phyloP scores from a whole-genome alignment of 2,329 filamentous ascomycete species.

The Didymella glomerata region DNA sequence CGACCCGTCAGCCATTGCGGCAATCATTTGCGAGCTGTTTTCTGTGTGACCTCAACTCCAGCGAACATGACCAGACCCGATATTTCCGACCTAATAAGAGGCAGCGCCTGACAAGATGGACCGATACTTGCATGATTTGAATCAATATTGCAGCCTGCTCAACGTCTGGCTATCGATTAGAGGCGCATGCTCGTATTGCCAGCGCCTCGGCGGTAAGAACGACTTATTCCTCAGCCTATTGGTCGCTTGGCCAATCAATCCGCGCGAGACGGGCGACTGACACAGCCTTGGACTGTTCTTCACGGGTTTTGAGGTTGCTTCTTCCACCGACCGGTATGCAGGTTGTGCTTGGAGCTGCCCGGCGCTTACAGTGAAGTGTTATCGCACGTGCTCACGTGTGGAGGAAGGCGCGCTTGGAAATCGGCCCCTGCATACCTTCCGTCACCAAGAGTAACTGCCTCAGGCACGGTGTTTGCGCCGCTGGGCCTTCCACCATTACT shows the following conservation, averaged over 20 bases:
- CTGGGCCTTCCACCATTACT: conserved; percentile 6
- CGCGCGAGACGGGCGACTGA: not conserved
- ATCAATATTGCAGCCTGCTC: not conserved
- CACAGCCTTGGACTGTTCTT: not conserved
- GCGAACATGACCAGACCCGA: not conserved
- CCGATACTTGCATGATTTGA: too few species aligned
- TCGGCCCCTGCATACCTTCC: conserved; percentile 14
- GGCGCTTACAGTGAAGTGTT: conserved; percentile 1
- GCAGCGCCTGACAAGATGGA: not conserved
- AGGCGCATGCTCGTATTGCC: not conserved
- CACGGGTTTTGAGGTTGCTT: not conserved
- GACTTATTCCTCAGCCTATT: not conserved
- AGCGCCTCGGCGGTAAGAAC: conserved; percentile 12
- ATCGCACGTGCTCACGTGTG: conserved; percentile 17
- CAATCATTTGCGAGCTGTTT: conserved; percentile 6
- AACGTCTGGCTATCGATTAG: not conserved
- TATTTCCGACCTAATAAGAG: not conserved
- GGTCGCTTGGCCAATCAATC: not conserved
- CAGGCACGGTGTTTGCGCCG: conserved; percentile 36
- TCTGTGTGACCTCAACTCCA: not conserved
- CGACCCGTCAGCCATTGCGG: conserved; percentile 31
- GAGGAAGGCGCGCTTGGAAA: conserved; percentile 4
- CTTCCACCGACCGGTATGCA: not conserved
- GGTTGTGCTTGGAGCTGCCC: not conserved
- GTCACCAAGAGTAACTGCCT: conserved; percentile 28